phyloP scores from a whole-genome alignment of 2,329 filamentous ascomycete species.

The Atkinsonella hypoxylon region DNA sequence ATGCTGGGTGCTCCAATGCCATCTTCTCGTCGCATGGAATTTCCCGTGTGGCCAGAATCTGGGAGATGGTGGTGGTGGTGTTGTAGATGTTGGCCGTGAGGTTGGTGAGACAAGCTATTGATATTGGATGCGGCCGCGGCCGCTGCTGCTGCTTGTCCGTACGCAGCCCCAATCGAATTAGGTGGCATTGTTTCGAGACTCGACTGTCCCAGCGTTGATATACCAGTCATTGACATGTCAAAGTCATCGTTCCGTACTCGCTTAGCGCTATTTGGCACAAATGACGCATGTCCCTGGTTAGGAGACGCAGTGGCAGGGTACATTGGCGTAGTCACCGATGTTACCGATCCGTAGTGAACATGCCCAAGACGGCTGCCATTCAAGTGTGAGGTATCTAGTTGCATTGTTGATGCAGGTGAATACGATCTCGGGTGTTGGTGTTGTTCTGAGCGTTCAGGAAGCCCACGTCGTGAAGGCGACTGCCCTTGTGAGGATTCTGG shows the following conservation, averaged over 20 bases:
- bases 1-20: slow-evolving; percentile 62
- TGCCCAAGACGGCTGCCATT: slow-evolving; percentile 39
- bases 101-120: slow-evolving; percentile 1
- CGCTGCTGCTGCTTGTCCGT: slow-evolving; percentile 31
- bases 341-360: slow-evolving; percentile 38
- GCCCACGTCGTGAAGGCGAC: slow-evolving; percentile 20
- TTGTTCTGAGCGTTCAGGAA: slow-evolving; percentile 27
- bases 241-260: slow-evolving; percentile 46
- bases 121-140: slow-evolving; percentile 10
- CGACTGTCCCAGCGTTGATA: slow-evolving; percentile 39
- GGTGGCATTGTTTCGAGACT: slow-evolving; percentile 45
- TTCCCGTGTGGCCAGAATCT: slow-evolving; percentile 56
- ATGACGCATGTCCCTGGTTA: slow-evolving; percentile 21
- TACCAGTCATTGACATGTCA: slow-evolving; percentile 39
- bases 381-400: slow-evolving; percentile 45
- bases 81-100: slow-evolving; percentile 30
- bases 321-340: slow-evolving; percentile 37
- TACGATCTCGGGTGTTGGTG: slow-evolving; percentile 12
- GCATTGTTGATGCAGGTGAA: slow-evolving; percentile 31
- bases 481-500: slow-evolving; percentile 25
- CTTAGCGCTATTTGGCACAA: slow-evolving; percentile 30
- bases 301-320: slow-evolving; percentile 38
- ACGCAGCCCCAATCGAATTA: slow-evolving; percentile 38
- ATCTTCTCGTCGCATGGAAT: slow-evolving; percentile 52
- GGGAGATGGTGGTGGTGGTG: slow-evolving; percentile 79